Base-by-base conservation (phyloP, 1,139 yeast genomes). In the Yamadazyma aaseri region DNA sequence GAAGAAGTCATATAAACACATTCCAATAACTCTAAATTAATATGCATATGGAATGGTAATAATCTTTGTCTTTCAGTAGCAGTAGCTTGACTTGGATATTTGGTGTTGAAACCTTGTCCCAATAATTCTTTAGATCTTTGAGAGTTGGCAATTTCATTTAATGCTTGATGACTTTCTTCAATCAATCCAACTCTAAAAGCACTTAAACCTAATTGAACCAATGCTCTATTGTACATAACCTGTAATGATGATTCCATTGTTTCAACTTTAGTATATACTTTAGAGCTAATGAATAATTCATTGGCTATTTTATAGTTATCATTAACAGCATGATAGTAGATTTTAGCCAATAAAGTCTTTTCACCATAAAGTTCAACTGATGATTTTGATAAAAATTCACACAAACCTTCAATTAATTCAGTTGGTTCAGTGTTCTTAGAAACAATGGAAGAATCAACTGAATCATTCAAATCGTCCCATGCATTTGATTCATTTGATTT, bases 1-100 rank as follows among this genome's bases (percentile, higher is more conserved):
- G 96, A 86, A 43, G 90, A 75, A 9, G 97, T 92, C 73, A 89
- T 78, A 71, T 85, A 90, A 38, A 86, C 96, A 59, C 95, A 85
- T 66, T 94, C 98, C 52, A 94, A 76, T 51, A 94, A 78, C 69
- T 94, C 98, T 53, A 90, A 73, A 64, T 94, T 94, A 61, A 94
- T 89, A 67, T 94, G 99, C 84, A 87, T 90, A 66, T 94, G 98
- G 84, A 86, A 94, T 41, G 99, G 99, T 57, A 92, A 74, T 59
- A 89, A 76, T 58, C 90, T 84, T 60, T 84, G 95, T 55, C 78
- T 84, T 57, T 83, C 92, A 44, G 73, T 76, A 14, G 68, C 62
- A 35, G 79, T 64, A 21, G 76, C 73, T 55, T 65, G 78, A 52
- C 71, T 76, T 40, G 78, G 80, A 56, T 67, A 69, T 56, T 75